Evolutionary conservation across 2,329 filamentous ascomycete genomes (phyloP), one percentile per base, ranked within the genome.

Genomic region (Verticillium zaregamsianum): DNA sequence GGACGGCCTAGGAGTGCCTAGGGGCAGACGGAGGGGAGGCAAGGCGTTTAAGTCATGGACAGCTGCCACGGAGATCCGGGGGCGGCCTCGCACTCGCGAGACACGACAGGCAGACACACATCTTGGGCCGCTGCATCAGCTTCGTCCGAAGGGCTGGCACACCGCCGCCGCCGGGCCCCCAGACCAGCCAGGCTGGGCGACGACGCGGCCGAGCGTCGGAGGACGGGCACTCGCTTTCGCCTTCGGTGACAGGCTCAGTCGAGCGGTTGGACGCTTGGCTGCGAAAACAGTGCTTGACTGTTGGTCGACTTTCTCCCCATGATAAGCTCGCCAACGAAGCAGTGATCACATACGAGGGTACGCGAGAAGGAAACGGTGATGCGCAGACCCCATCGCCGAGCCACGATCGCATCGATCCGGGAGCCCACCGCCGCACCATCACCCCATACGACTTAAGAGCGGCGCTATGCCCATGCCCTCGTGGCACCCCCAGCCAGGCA

Each of bases 101-200:
- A 23, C 31, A 20, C 55, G 33, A 33, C 55, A 37, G 31, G 33
- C n/a, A 37, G 33, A 40, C 37, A 49, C 37, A 49, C 40, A 17
- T 40, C 23, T 20, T 31, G 32, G 39, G 39, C 57, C 57, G 25
- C 39, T 58, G 57, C 39, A 17, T 58, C 57, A 49, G 35, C 25
- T 58, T 58, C 57, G 39, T 58, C 57, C 57, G 57, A 58, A 58
- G 39, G 39, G 35, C 33, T 35, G n/a, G 55, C 17, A 57, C 31
- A 57, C 55, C 20, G 55, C 55, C 31, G 55, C 33, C 32, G 31
- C 55, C 31, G n/a, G 28, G 17, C n/a, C n/a, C 32, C 31, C 45
- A 14, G 45, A 12, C 45, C 45, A 52, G 45, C 23, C 45, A 52
- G 11, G 45, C 25, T 52, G 45, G 45, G 7, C 45, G 20, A 12